Conservation (phyloP, 371 early-diverging fungal species). For the Rhizomucor pusillus region DNA sequence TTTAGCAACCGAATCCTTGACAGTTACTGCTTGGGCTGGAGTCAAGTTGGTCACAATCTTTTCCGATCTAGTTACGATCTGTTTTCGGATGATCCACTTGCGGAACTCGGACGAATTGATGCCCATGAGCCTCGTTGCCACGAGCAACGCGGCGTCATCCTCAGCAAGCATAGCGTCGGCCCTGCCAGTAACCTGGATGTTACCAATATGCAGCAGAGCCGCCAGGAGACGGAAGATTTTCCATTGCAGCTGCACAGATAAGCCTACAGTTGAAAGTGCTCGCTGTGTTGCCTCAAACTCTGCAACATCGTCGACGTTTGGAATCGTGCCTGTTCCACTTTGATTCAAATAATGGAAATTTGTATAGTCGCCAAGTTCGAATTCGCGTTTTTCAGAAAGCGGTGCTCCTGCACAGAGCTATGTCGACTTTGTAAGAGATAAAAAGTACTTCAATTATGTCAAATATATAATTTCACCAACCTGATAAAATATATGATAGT, state of each 20-base stretch:
- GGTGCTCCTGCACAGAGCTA: constrained; percentile 89
- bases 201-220: constrained; percentile 89
- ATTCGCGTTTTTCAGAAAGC: constrained; percentile 75
- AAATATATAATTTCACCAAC: constrained; percentile 15
- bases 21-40: constrained; percentile 74
- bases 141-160: constrained; percentile 65
- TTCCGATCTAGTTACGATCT: constrained; percentile 85
- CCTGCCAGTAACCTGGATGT: constrained; percentile 76
- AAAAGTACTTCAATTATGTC: background rate
- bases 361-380: constrained; percentile 70
- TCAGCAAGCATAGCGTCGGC: constrained; percentile 73
- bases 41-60: constrained; percentile 81
- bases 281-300: constrained; percentile 88
- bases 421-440: background rate
- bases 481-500: constrained; percentile 99
- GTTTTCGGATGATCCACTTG: constrained; percentile 90
- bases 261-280: constrained; percentile 83
- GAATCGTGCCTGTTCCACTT: constrained; percentile 75
- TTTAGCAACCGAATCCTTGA: constrained; percentile 92
- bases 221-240: constrained; percentile 86
- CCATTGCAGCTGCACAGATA: constrained; percentile 85
- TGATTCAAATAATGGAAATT: constrained; percentile 86
- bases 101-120: constrained; percentile 74
- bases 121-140: constrained; percentile 69
- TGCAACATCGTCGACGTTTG: constrained; percentile 87